A percentile compares a stretch with the other conserved stretches of the same genome.
Conservation (phyloP, 768 basidiomycete genomes). For the Serendipita sp. region DNA sequence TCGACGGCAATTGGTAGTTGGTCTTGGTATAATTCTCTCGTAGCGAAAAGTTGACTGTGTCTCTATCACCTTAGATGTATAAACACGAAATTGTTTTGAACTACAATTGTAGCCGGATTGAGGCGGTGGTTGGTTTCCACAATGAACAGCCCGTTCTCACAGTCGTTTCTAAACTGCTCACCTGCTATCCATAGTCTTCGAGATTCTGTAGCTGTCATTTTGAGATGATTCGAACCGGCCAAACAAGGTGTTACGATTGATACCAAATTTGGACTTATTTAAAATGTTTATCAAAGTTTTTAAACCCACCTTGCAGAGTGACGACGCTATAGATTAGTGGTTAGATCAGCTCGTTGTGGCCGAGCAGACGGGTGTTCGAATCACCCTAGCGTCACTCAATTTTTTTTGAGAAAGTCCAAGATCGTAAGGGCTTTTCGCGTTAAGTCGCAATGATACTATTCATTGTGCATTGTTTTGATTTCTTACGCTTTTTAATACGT, state of each 20-base stretch:
- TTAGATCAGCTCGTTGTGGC: slow-evolving; percentile 8
- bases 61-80: no score
- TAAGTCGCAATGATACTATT: no score
- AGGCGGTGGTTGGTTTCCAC: no score
- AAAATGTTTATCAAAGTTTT: neutral
- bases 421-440: no score
- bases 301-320: neutral
- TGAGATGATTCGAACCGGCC: neutral
- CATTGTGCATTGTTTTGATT: no score
- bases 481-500: no score
- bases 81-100: no score
- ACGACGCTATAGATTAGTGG: slow-evolving; percentile 8
- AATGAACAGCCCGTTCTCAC: neutral
- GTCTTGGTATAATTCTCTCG: no score
- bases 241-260: neutral
- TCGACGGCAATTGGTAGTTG: no score
- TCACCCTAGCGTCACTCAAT: slow-evolving; percentile 7
- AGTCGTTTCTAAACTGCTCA: neutral
- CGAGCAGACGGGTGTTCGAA: slow-evolving; percentile 8
- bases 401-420: neutral
- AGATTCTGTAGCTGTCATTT: no score
- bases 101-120: no score
- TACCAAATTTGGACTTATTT: neutral
- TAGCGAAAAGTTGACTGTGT: no score
- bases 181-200: neutral